phyloP scores from a whole-genome alignment of 73 alveolate species.

The Paramecium primaurelia region DNA sequence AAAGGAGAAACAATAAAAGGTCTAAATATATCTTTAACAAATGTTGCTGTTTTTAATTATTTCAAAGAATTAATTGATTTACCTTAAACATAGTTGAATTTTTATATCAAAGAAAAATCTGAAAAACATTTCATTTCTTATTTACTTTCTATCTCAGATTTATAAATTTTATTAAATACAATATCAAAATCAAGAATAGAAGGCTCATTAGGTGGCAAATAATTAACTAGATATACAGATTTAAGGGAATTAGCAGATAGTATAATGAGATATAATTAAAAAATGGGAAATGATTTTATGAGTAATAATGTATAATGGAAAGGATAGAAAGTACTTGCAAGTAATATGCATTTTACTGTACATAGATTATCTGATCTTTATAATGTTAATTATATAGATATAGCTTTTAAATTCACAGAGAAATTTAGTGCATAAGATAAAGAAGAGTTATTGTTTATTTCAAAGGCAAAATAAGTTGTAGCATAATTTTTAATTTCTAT shows the following conservation, averaged over 20 bases:
- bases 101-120: neutral
- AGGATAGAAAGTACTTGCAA: neutral
- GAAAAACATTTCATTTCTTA: neutral
- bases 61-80: neutral
- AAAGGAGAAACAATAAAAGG: neutral
- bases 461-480: slow-evolving; percentile 32
- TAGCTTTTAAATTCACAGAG: slow-evolving; percentile 27
- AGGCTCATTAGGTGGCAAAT: neutral
- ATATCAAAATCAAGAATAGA: neutral
- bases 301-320: neutral
- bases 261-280: neutral
- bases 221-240: neutral
- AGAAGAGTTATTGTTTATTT: slow-evolving; percentile 1
- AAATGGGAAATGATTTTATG: neutral
- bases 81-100: neutral
- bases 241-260: neutral
- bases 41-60: neutral
- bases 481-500: slow-evolving; percentile 20
- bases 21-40: neutral
- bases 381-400: neutral
- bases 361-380: neutral
- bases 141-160: neutral
- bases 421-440: neutral
- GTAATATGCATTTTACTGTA: neutral
- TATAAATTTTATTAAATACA: neutral